Conservation (phyloP, 2,329 filamentous ascomycete species). For the Neopestalotiopsis sp. region DNA sequence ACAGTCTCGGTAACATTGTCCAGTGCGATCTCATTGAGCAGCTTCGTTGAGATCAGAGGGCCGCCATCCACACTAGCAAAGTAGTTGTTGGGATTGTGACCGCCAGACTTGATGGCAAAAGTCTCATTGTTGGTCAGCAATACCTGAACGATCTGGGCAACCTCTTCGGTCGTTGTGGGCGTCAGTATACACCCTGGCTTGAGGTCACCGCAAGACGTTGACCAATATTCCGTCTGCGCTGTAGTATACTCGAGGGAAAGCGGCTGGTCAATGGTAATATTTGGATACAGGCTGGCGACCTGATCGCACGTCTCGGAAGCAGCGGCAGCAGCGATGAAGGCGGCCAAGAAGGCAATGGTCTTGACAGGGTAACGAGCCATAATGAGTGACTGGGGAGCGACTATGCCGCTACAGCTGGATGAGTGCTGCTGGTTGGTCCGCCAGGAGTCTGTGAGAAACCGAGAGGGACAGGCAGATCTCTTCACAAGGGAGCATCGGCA, state of each 20-base stretch:
- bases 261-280: conserved; percentile 39
- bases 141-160: conserved; percentile 56
- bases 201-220: conserved; percentile 47
- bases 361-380: conserved; percentile 4
- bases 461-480: background rate
- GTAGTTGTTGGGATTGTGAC: conserved; percentile 61
- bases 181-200: conserved; percentile 53
- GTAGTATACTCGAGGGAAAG: conserved; percentile 39
- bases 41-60: conserved; percentile 53
- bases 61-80: conserved; percentile 56
- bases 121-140: conserved; percentile 51
- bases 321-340: conserved; percentile 20
- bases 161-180: conserved; percentile 54
- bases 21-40: conserved; percentile 47
- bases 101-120: conserved; percentile 63
- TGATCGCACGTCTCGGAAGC: conserved; percentile 43
- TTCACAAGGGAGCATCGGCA: background rate
- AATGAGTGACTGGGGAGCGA: background rate
- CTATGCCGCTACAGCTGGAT: background rate
- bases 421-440: conserved; percentile 12
- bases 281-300: conserved; percentile 35
- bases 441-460: background rate
- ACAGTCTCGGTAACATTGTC: conserved; percentile 43
- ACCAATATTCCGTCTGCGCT: conserved; percentile 53
- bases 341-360: conserved; percentile 24